phyloP scores from a whole-genome alignment of 2,329 filamentous ascomycete genomes.

The Ophiocordyceps sinensis region DNA sequence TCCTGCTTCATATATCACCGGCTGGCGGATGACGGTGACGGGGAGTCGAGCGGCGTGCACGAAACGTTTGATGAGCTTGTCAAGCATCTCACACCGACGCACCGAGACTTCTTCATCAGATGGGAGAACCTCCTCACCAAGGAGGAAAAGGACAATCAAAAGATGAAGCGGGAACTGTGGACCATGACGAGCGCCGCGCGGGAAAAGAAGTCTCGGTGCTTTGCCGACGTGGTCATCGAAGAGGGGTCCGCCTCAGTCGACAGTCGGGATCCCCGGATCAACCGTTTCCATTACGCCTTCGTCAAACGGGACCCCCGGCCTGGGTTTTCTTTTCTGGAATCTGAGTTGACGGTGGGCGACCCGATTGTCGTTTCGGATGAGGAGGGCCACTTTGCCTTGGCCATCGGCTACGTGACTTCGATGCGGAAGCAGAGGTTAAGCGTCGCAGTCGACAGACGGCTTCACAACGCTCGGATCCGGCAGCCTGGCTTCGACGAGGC shows the following conservation, averaged over 20 bases:
- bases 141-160: slow-evolving; percentile 83
- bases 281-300: slow-evolving; percentile 78
- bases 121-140: slow-evolving; percentile 91
- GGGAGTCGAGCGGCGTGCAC: slow-evolving; percentile 66
- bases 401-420: slow-evolving; percentile 77
- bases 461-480: slow-evolving; percentile 73
- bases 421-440: slow-evolving; percentile 63
- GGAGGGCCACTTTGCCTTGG: slow-evolving; percentile 83
- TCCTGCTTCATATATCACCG: slow-evolving; percentile 91
- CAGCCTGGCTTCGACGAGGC: slow-evolving; percentile 60
- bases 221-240: slow-evolving; percentile 73
- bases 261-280: slow-evolving; percentile 63
- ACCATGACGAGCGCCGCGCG: slow-evolving; percentile 85
- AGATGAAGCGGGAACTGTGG: slow-evolving; percentile 82
- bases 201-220: slow-evolving; percentile 79
- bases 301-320: slow-evolving; percentile 48
- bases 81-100: slow-evolving; percentile 56
- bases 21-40: slow-evolving; percentile 69
- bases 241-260: slow-evolving; percentile 61
- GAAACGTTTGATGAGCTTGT: slow-evolving; percentile 73
- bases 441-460: slow-evolving; percentile 76
- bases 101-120: slow-evolving; percentile 78
- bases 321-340: slow-evolving; percentile 77
- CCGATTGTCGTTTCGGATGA: slow-evolving; percentile 96
- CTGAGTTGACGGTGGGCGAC: slow-evolving; percentile 74